Conservation (phyloP, 495 filamentous ascomycete species). For the Evansstolkia leycettana region DNA sequence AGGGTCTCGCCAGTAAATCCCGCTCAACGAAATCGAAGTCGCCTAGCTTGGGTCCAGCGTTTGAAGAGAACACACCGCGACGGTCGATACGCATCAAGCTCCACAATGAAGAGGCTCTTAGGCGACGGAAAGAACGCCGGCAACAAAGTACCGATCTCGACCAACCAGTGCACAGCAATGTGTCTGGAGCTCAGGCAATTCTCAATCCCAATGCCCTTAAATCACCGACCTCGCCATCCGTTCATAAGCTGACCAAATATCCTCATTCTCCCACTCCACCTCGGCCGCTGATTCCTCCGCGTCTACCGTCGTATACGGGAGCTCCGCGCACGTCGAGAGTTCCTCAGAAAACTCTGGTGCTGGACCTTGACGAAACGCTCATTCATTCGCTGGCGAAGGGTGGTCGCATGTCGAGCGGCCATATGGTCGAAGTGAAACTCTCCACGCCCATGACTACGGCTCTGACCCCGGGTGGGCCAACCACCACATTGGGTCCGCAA, state of each 20-base stretch:
- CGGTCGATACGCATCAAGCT: slow-evolving; percentile 87
- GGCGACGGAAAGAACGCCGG: slow-evolving; percentile 40
- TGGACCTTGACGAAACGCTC: slow-evolving; percentile 92
- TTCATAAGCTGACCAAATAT: slow-evolving; percentile 65
- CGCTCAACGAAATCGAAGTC: slow-evolving; percentile 43
- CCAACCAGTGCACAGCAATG: slow-evolving; percentile 18
- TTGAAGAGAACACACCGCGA: slow-evolving; percentile 55
- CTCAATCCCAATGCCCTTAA: slow-evolving; percentile 45
- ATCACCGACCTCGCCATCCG: slow-evolving; percentile 78
- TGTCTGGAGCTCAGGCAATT: slow-evolving; percentile 16
- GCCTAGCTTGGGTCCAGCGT: slow-evolving; percentile 15
- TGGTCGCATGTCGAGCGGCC: slow-evolving; percentile 86
- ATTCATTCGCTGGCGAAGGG: slow-evolving; percentile 97
- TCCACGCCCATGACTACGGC: slow-evolving; percentile 48
- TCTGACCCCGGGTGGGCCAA: slow-evolving; percentile 46
- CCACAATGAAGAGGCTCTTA: slow-evolving; percentile 59
- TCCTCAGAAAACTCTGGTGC: slow-evolving; percentile 78
- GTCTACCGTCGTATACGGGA: slow-evolving; percentile 69
- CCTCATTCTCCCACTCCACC: slow-evolving; percentile 82
- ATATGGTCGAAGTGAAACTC: slow-evolving; percentile 97
- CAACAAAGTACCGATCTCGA: slow-evolving; percentile 20
- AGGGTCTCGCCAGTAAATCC: slow-evolving; percentile 14
- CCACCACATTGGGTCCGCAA: slow-evolving; percentile 61
- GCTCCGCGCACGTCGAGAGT: slow-evolving; percentile 30
- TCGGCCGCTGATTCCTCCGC: slow-evolving; percentile 73